phyloP scores from a whole-genome alignment of 2,329 filamentous ascomycete species.

The Didymella glomerata region DNA sequence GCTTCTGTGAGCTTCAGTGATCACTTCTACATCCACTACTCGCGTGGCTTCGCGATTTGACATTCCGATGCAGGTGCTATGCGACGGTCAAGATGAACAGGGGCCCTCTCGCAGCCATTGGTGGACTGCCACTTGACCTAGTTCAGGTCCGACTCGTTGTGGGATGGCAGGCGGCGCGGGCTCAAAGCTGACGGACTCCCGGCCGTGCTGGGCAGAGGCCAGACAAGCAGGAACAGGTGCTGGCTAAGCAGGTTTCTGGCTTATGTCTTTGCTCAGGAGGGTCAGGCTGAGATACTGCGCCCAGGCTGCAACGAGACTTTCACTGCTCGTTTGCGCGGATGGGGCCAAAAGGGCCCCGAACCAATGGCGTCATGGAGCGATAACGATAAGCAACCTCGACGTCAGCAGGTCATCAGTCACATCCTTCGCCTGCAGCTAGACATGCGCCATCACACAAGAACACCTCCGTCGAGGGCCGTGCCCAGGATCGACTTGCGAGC shows the following conservation, averaged over 20 bases:
- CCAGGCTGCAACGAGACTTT: constrained; percentile 11
- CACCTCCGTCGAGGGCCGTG: constrained; percentile 34
- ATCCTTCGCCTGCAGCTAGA: constrained; percentile 42
- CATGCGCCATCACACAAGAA: constrained; percentile 34
- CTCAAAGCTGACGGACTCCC: constrained; percentile 8
- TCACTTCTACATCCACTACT: not conserved
- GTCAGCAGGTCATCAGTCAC: constrained; percentile 28
- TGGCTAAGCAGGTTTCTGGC: constrained; percentile 27
- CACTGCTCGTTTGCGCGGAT: constrained; percentile 25
- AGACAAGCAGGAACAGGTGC: constrained; percentile 29
- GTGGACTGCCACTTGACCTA: constrained; percentile 2
- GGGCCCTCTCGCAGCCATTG: constrained; percentile 7
- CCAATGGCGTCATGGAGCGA: constrained; percentile 39
- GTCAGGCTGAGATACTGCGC: constrained; percentile 24
- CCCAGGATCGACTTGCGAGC: constrained; percentile 50
- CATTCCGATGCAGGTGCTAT: constrained; percentile 6
- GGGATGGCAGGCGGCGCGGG: not conserved
- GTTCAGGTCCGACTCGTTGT: not conserved
- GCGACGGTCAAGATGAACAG: not conserved
- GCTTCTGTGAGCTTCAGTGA: not conserved
- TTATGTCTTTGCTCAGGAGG: constrained; percentile 10
- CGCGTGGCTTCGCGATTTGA: not conserved
- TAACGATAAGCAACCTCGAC: constrained; percentile 36
- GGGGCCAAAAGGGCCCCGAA: constrained; percentile 11
- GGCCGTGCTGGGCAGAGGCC: constrained; percentile 4